Conservation (phyloP, 495 filamentous ascomycete genomes). For the Penicillium antarcticum region DNA sequence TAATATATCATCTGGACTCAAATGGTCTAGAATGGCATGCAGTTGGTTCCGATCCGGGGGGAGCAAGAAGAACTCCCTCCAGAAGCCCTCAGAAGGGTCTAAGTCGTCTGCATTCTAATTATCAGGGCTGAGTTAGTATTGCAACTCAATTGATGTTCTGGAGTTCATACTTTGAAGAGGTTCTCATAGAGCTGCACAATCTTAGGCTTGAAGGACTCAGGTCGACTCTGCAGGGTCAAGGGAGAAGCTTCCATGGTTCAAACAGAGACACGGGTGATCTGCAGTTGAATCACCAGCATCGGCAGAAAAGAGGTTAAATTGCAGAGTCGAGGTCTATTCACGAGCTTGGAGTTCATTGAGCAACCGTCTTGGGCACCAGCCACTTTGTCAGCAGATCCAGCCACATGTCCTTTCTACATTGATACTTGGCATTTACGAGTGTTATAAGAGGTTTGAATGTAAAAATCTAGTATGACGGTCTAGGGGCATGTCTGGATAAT, state of each 20-base stretch:
- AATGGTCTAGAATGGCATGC: constrained; percentile 59
- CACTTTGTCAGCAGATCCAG: constrained; percentile 35
- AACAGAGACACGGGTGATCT: constrained; percentile 8
- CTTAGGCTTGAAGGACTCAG: constrained; percentile 89
- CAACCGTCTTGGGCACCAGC: constrained; percentile 19
- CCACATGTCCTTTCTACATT: constrained; percentile 25
- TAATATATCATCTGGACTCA: constrained; percentile 72
- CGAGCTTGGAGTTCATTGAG: constrained; percentile 7
- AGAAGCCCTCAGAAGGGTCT: constrained; percentile 84
- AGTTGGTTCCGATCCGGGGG: constrained; percentile 69
- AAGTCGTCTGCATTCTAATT: constrained; percentile 47
- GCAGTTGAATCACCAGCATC: constrained; percentile 11
- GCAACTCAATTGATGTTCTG: neutral
- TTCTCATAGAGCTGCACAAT: constrained; percentile 85
- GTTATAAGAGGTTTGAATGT: neutral
- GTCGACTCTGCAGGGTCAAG: constrained; percentile 87
- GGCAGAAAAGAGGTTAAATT: neutral
- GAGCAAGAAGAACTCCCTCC: constrained; percentile 92
- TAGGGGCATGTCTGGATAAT: neutral
- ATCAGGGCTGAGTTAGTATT: constrained; percentile 4
- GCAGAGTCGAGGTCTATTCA: constrained; percentile 9
- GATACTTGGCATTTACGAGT: constrained; percentile 1
- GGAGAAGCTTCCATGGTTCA: constrained; percentile 81
- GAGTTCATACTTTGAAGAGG: constrained; percentile 69
- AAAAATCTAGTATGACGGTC: no score